These are phyloP conservation scores for Cylindrotheca fusiformis DNA, from an alignment of 108 stramenopile genomes.

Conservation along the genomic window DNA sequence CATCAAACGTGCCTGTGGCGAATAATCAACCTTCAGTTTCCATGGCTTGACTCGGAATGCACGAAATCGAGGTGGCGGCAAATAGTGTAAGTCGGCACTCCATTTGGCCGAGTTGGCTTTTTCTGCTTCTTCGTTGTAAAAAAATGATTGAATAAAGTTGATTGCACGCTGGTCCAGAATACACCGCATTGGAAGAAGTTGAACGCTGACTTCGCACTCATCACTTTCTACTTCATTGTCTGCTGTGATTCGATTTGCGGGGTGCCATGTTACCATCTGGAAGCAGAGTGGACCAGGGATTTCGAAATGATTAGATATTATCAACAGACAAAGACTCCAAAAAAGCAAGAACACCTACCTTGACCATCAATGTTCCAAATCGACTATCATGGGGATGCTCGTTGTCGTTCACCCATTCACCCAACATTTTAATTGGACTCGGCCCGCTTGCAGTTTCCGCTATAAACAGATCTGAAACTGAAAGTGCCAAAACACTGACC, in stretches of 20 bases:
- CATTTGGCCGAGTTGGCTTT: conserved; percentile 9
- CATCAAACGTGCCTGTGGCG: background rate
- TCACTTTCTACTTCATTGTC: conserved; percentile 72
- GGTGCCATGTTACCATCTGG: conserved; percentile 79
- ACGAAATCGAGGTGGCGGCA: conserved; percentile 59
- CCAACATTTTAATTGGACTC: conserved; percentile 70
- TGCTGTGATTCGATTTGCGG: conserved; percentile 42
- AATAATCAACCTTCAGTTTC: conserved; percentile 87
- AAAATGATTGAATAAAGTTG: conserved; percentile 66
- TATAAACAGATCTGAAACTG: conserved; percentile 64
- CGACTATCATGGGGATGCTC: conserved; percentile 77
- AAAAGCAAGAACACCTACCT: conserved; percentile 25
- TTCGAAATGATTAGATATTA: background rate
- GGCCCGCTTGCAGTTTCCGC: conserved; percentile 70
- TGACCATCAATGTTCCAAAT: conserved; percentile 77
- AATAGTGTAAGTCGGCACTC: conserved; percentile 20
- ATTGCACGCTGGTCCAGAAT: conserved; percentile 73
- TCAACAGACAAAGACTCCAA: background rate
- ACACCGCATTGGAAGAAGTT: conserved; percentile 77
- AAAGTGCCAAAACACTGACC: conserved; percentile 62
- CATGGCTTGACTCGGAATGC: conserved; percentile 61
- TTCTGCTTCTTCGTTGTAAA: conserved; percentile 27
- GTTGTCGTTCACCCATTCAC: conserved; percentile 81
- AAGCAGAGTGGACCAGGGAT: background rate
- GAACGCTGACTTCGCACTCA: conserved; percentile 62